Evolutionary conservation across 2,329 filamentous ascomycete genomes (phyloP), one percentile per base, ranked within the genome.

Genomic region (Talaromyces sp.): DNA sequence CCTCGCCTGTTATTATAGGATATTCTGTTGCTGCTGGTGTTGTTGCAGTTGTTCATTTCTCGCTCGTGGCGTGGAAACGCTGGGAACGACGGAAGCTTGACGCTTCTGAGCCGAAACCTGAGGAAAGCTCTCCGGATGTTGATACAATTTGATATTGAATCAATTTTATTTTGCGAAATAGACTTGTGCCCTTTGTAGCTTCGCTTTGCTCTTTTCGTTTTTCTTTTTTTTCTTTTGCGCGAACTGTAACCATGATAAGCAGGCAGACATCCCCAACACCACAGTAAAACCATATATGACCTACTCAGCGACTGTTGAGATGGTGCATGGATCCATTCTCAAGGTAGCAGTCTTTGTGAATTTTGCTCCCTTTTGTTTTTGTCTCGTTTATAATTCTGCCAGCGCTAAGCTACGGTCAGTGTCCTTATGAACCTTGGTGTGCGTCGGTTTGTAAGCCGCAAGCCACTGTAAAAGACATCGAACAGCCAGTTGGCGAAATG

Each of bases 61-160:
- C 60, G 22, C 60, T 62, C 33, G 48, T 62, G 47, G 60, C 24
- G 2, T 62, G 60, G 47, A 62, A 62, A 56, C 60, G 48, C 47
- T 62, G 60, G 60, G 60, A 62, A 62, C 13, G 7, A 22, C 48
- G 11, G 47, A 62, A 62, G 37, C 16, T 45, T 48, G 4, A 43
- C 7, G 16, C n/a, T 48, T 31, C 33, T 11, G 43, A 50, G 43
- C n/a, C 22, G 27, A 52, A 61, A 24, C 43, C 31, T 2, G 19
- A 61, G 33, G 14, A 50, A 37, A 48, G 13, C 39, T 37, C 59
- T 31, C 31, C 5, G 14, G 59, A 61, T 37, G 31, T n/a, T 45
- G 45, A 27, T 7, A 33, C 5, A 8, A 52, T 27, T n/a, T 52
- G n/a, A 52, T 61, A 61, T 5, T 31, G 3, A 22, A 11, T 37